Percentiles rank a stretch among this genome's conserved stretches.
phyloP scores from a whole-genome alignment of 1,139 yeast genomes.

The Geotrichum reessii region DNA sequence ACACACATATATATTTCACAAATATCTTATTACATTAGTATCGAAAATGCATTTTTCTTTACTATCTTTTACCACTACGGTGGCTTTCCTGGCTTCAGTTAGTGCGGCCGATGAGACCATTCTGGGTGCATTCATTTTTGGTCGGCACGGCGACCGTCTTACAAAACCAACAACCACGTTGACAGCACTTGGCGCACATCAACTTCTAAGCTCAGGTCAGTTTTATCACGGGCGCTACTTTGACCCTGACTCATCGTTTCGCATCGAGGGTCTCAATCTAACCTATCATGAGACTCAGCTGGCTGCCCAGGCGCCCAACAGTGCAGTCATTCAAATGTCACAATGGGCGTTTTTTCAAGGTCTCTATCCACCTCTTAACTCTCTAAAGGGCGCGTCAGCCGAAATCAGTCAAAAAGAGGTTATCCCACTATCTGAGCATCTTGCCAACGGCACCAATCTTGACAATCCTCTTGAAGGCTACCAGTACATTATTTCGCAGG shows the following conservation, averaged over 20 bases:
- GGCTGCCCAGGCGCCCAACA: slow-evolving; percentile 35
- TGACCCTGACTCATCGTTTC: slow-evolving; percentile 30
- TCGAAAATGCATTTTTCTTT: neutral
- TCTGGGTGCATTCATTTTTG: slow-evolving; percentile 42
- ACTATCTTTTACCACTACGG: neutral
- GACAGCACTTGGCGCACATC: slow-evolving; percentile 41
- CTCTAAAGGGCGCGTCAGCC: slow-evolving; percentile 26
- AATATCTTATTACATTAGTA: neutral
- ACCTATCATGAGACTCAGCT: slow-evolving; percentile 35
- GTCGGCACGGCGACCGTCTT: slow-evolving; percentile 45
- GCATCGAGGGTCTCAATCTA: slow-evolving; percentile 28
- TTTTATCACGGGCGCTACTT: slow-evolving; percentile 41
- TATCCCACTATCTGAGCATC: slow-evolving; percentile 21
- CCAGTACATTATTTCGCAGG: slow-evolving; percentile 41
- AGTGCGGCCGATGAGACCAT: slow-evolving; percentile 30
- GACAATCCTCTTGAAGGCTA: slow-evolving; percentile 40
- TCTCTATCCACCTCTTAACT: slow-evolving; percentile 39
- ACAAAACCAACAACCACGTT: slow-evolving; percentile 40
- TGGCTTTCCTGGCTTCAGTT: slow-evolving; percentile 10
- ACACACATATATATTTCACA: too few species aligned
- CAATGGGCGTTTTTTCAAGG: slow-evolving; percentile 43
- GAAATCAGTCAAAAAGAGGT: slow-evolving; percentile 21
- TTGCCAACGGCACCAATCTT: slow-evolving; percentile 39
- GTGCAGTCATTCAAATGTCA: slow-evolving; percentile 38
- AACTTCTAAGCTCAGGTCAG: slow-evolving; percentile 37